Evolutionary conservation across 2,329 filamentous ascomycete genomes (phyloP).

Genomic region (Aspergillus puulaauensis): DNA sequence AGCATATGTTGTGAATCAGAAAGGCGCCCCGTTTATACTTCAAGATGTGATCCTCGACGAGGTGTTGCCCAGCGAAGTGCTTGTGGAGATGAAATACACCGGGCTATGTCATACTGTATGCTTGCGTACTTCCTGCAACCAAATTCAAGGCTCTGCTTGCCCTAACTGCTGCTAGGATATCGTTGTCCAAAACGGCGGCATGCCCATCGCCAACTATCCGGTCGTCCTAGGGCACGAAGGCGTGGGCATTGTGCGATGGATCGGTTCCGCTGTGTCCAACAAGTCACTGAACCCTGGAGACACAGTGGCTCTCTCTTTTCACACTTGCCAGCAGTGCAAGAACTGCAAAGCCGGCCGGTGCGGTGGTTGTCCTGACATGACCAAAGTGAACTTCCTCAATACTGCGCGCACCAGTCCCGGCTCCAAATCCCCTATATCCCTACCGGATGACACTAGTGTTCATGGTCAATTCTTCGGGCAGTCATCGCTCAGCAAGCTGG

Average conservation of each 20-base stretch:
- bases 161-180: slow-evolving; percentile 18
- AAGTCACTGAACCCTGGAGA: slow-evolving; percentile 27
- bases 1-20: slow-evolving; percentile 6
- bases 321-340: slow-evolving; percentile 20
- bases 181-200: slow-evolving; percentile 24
- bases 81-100: slow-evolving; percentile 38
- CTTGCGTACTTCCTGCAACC: background rate
- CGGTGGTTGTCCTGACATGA: slow-evolving; percentile 17
- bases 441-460: slow-evolving; percentile 13
- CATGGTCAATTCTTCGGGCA: slow-evolving; percentile 38
- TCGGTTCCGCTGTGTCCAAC: background rate
- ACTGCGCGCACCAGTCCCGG: too few relatives aligned
- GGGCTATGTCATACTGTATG: slow-evolving; percentile 35
- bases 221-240: slow-evolving; percentile 29
- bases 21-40: slow-evolving; percentile 12
- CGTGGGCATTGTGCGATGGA: slow-evolving; percentile 8
- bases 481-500: slow-evolving; percentile 33
- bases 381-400: too few relatives aligned
- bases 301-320: slow-evolving; percentile 27
- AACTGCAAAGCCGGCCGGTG: slow-evolving; percentile 20
- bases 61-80: slow-evolving; percentile 28
- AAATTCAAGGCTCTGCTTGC: too few relatives aligned
- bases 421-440: slow-evolving; percentile 19
- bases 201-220: slow-evolving; percentile 21
- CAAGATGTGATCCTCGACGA: slow-evolving; percentile 29